phyloP scores from a whole-genome alignment of 108 stramenopile genomes.

The Phaeodactylum tricornutum region DNA sequence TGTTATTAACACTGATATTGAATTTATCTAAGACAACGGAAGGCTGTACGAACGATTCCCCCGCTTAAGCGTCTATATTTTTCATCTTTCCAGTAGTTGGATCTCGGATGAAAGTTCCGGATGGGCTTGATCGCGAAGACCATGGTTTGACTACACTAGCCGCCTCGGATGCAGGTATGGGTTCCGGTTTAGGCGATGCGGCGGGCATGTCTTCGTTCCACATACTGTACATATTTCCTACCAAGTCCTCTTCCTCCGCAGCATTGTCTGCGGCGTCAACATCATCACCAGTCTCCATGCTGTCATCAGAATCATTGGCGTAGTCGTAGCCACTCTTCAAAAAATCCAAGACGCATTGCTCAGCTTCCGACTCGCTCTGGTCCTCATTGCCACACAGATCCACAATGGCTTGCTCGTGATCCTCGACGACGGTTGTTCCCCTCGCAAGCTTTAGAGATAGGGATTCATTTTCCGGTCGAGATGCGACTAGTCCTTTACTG shows the following conservation, averaged over 20 bases:
- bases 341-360: constrained; percentile 29
- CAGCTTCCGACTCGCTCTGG: constrained; percentile 17
- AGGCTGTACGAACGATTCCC: no score
- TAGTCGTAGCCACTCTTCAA: constrained; percentile 6
- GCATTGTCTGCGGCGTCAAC: constrained; percentile 17
- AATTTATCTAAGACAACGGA: no score
- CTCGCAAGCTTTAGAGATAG: constrained; percentile 31
- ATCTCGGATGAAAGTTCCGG: constrained; percentile 71
- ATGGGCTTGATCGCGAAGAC: constrained; percentile 59
- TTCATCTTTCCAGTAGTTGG: constrained; percentile 64
- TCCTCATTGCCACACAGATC: constrained; percentile 43
- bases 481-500: constrained; percentile 34
- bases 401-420: constrained; percentile 58
- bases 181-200: constrained; percentile 10
- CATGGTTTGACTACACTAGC: constrained; percentile 47
- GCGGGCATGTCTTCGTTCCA: constrained; percentile 43
- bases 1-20: no score
- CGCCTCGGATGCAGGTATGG: constrained; percentile 10
- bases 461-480: constrained; percentile 29
- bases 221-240: constrained; percentile 36
- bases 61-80: constrained; percentile 70
- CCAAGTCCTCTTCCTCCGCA: constrained; percentile 34
- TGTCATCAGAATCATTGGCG: constrained; percentile 5
- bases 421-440: constrained; percentile 43
- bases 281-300: constrained; percentile 4